Evolutionary conservation across 2,329 filamentous ascomycete species (phyloP).

Genomic region (Venturia asperata): DNA sequence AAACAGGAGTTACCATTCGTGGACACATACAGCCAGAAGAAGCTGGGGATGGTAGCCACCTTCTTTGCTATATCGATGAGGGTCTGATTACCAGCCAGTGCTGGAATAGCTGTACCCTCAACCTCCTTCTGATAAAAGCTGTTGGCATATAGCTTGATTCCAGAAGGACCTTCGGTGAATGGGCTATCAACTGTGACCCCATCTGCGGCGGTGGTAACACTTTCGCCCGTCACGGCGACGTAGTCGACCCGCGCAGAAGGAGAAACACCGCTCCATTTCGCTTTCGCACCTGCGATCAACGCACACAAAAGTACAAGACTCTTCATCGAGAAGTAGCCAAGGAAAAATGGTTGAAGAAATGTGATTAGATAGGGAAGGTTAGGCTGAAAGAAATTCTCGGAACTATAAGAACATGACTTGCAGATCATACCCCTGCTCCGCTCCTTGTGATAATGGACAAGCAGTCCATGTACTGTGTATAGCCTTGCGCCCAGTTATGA

Average conservation of each 20-base stretch:
- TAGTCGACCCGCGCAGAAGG: background rate
- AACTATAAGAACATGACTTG: background rate
- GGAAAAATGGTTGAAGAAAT: background rate
- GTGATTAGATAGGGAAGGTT: background rate
- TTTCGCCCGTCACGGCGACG: background rate
- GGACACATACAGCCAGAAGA: constrained; percentile 43
- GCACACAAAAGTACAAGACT: constrained; percentile 1
- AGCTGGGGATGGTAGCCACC: constrained; percentile 47
- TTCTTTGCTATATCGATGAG: constrained; percentile 44
- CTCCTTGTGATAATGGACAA: background rate
- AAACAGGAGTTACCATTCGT: background rate
- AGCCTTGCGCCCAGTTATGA: background rate
- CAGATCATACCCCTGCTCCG: background rate
- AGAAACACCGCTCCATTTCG: background rate
- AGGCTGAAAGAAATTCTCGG: background rate
- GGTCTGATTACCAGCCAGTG: constrained; percentile 39
- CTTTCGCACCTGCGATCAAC: constrained; percentile 2
- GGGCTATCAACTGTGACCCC: background rate
- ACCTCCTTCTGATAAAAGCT: constrained; percentile 49
- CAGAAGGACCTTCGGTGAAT: constrained; percentile 31
- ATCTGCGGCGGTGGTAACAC: constrained; percentile 12
- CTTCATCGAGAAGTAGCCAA: background rate
- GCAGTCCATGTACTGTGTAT: background rate
- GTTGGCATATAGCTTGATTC: constrained; percentile 46
- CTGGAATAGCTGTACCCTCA: constrained; percentile 52